phyloP scores from a whole-genome alignment of 257 asterid genomes.

The Solanum piurae region DNA sequence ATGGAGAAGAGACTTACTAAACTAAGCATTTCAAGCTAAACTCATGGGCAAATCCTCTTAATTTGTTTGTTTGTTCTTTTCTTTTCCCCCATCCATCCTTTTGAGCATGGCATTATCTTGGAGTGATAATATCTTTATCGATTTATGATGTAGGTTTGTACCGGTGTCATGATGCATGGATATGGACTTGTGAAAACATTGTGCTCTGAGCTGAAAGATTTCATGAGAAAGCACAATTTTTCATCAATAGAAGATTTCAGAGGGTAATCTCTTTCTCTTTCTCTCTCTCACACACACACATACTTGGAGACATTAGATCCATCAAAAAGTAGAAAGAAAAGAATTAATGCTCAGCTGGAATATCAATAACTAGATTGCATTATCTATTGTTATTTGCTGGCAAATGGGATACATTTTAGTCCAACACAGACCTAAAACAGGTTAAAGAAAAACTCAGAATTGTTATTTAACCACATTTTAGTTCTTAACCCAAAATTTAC shows the following conservation, averaged over 20 bases:
- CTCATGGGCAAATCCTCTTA: background rate
- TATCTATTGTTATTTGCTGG: background rate
- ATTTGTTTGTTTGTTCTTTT: background rate
- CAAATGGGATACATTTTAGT: background rate
- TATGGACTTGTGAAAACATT: conserved; percentile 74
- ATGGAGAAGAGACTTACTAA: background rate
- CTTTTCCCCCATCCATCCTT: background rate
- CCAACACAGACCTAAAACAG: background rate
- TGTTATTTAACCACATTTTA: background rate
- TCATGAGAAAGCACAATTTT: conserved; percentile 72
- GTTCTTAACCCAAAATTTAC: background rate
- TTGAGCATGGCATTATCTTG: background rate
- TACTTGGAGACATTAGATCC: background rate
- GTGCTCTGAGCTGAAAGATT: conserved; percentile 76
- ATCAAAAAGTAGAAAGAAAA: background rate
- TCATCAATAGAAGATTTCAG: conserved; percentile 68
- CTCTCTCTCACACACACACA: background rate
- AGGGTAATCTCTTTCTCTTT: conserved; percentile 38
- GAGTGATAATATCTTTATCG: background rate
- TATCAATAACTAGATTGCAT: background rate
- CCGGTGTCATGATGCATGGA: conserved; percentile 96
- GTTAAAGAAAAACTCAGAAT: background rate
- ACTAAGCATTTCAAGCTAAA: background rate
- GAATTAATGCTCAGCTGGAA: background rate
- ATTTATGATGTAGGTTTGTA: conserved; percentile 46